Conservation (phyloP, 2,329 filamentous ascomycete genomes). For the Neonectria sp. region DNA sequence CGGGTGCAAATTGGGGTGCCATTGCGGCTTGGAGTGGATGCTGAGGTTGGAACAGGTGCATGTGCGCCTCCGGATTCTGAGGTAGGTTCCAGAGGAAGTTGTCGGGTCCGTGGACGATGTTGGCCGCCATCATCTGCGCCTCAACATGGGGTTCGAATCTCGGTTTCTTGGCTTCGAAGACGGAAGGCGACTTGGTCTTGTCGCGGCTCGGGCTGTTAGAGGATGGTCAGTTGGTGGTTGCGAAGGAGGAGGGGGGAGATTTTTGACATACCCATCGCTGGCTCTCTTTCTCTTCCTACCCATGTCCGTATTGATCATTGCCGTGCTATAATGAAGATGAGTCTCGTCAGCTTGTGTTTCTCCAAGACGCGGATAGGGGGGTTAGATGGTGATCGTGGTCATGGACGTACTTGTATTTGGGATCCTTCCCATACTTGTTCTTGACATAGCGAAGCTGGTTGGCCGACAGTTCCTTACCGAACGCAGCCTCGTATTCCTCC, state of each 20-base stretch:
- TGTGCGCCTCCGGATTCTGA: background rate
- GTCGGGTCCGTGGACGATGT: background rate
- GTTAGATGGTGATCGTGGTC: no score
- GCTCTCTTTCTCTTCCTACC: conserved; percentile 21
- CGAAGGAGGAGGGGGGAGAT: background rate
- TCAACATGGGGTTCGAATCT: background rate
- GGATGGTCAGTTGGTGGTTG: conserved; percentile 1
- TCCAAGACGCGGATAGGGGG: background rate
- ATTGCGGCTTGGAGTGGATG: background rate
- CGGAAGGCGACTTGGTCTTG: background rate
- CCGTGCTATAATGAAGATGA: conserved; percentile 26
- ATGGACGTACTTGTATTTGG: conserved; percentile 54
- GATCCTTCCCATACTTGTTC: conserved; percentile 59
- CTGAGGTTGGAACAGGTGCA: background rate
- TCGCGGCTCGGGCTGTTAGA: background rate
- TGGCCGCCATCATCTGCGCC: background rate
- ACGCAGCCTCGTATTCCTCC: conserved; percentile 46
- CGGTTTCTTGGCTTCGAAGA: background rate
- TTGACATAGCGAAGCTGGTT: conserved; percentile 59
- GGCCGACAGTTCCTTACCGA: conserved; percentile 48
- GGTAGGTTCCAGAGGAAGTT: background rate
- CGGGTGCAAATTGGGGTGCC: background rate
- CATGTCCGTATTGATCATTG: conserved; percentile 29
- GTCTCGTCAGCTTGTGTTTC: background rate
- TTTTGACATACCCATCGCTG: conserved; percentile 15